Base-by-base conservation (phyloP, 768 basidiomycete species). In the Mycena belliarum region DNA sequence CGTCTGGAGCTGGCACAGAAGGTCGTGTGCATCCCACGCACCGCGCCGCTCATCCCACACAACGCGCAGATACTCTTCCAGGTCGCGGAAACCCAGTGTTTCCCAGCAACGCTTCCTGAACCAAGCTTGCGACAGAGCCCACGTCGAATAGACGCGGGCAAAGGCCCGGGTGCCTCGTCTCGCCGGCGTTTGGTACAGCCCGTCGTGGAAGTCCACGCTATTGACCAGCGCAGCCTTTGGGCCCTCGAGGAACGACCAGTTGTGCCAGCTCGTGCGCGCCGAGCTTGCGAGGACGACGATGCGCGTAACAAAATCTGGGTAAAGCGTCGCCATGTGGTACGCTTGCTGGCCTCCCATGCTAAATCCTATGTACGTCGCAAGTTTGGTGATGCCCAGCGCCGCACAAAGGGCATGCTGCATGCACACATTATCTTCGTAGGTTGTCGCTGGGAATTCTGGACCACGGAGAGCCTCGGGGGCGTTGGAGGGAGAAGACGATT, bases 281-380 rank as follows among this genome's bases (percentile, higher is more conserved):
- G 56, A 57, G 38, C 55, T 37, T 3, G 61, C 61, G 21, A 58
- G 45, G 10, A 62, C 61, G 28, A 58, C 52, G 52, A 62, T 51
- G 21, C 48, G 61, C 37, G 18, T 2, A 0, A 40, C 61, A 23
- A 62, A 62, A 29, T 62, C 61, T 23, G 61, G 53, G 38, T 52
- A 59, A 20, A 63, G 42, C 3, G 53, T 24, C 16, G 61, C 61
- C 49, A 63, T 58, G 44, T 58, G 52, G 33, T 63, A 63, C 9
- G 61, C 61, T 21, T 63, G 61, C 49, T 63, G 61, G 21, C 61
- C 61, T 29, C 61, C 61, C 61, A 63, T 63, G 44, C 57, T 59
- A 49, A 59, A 63, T 9, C 53, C 61, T 18, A 63, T 63, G 49
- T 63, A 63, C 35, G 61, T 57, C 2, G 42, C 47, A 4, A 62